These are phyloP conservation scores for Royoungia palumana DNA, from an alignment of 768 basidiomycete species.

Conservation along the genomic window DNA sequence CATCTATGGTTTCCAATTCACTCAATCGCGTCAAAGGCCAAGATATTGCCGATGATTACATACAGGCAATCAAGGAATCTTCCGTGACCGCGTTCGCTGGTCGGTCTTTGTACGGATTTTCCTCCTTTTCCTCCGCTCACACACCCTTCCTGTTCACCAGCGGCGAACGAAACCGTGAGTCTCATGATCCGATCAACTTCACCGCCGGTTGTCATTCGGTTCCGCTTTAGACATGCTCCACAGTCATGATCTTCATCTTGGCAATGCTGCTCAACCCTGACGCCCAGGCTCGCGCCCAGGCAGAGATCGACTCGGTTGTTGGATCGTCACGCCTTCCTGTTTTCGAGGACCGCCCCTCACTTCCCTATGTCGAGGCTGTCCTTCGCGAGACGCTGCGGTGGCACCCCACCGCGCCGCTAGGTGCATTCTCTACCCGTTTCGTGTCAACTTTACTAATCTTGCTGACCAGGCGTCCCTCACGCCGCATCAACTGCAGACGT, in stretches of 20 bases:
- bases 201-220: neutral
- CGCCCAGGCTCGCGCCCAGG: slow-evolving; percentile 37
- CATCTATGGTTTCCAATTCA: slow-evolving; percentile 28
- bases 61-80: slow-evolving; percentile 26
- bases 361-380: slow-evolving; percentile 28
- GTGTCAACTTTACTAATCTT: neutral
- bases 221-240: slow-evolving; percentile 29
- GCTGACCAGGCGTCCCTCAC: slow-evolving; percentile 31
- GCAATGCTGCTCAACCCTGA: slow-evolving; percentile 38
- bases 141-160: slow-evolving; percentile 4
- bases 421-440: slow-evolving; percentile 13
- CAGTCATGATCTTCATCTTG: slow-evolving; percentile 29
- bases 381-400: slow-evolving; percentile 35
- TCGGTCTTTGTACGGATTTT: slow-evolving; percentile 2
- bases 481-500: slow-evolving; percentile 37
- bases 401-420: slow-evolving; percentile 34
- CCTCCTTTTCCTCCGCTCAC: neutral
- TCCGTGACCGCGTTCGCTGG: slow-evolving; percentile 31
- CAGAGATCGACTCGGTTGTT: slow-evolving; percentile 34
- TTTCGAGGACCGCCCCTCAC: slow-evolving; percentile 28
- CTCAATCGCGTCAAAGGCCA: slow-evolving; percentile 13
- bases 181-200: neutral
- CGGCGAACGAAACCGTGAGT: slow-evolving; percentile 30
- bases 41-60: slow-evolving; percentile 3
- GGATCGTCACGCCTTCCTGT: slow-evolving; percentile 30